Percentiles rank a stretch among this genome's conserved stretches.
These are phyloP conservation scores for Sarocladium kiliense DNA, from an alignment of 2,329 filamentous ascomycete species.

Conservation along the genomic window DNA sequence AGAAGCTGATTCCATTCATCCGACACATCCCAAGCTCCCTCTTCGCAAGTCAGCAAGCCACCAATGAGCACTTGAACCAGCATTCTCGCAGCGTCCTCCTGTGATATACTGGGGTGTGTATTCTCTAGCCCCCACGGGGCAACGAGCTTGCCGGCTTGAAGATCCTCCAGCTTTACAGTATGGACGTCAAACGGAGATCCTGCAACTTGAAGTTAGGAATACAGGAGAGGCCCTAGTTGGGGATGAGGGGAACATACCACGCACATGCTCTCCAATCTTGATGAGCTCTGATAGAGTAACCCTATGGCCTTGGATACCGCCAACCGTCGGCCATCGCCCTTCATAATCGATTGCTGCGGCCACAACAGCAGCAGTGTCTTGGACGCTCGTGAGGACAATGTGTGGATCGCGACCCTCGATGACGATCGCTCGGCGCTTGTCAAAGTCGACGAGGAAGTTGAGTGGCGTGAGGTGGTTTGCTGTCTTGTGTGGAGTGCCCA, in stretches of 20 bases:
- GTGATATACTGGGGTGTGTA: constrained; percentile 8
- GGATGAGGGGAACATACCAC: constrained; percentile 18
- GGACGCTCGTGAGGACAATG: no score
- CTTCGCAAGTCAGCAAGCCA: background rate
- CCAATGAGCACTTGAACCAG: background rate
- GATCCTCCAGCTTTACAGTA: background rate
- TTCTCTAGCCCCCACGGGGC: background rate
- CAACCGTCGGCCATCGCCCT: constrained; percentile 34
- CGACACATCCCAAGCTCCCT: constrained; percentile 31
- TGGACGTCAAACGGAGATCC: background rate
- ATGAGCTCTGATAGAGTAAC: constrained; percentile 31
- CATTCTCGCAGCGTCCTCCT: background rate
- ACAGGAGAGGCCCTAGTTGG: no score
- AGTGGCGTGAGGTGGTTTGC: no score
- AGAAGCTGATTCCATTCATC: constrained; percentile 40
- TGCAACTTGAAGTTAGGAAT: no score
- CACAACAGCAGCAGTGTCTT: constrained; percentile 36
- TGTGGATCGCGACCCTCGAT: no score
- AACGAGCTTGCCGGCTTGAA: background rate
- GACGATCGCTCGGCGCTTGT: no score
- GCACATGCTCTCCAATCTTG: constrained; percentile 32
- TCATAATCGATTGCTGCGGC: constrained; percentile 36
- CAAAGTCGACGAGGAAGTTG: no score
- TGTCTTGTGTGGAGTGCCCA: no score
- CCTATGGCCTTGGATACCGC: constrained; percentile 35